phyloP scores from a whole-genome alignment of 169 alveolate species.

The Eimeria necatrix region DNA sequence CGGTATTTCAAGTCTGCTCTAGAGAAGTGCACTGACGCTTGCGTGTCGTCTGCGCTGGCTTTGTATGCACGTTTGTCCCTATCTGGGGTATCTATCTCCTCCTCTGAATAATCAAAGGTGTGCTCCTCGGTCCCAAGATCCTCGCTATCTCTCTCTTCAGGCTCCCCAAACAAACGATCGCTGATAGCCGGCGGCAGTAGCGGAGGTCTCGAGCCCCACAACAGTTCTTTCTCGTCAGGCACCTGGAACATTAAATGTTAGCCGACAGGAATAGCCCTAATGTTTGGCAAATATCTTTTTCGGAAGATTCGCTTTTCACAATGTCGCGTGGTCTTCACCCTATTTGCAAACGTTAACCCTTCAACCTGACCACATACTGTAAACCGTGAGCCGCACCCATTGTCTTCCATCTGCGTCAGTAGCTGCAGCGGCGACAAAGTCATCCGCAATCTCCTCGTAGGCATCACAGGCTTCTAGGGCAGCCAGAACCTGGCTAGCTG shows the following conservation, averaged over 20 bases:
- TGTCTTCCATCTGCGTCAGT: background rate
- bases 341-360: background rate
- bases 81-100: background rate
- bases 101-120: background rate
- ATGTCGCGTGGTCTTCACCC: too few relatives aligned
- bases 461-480: constrained; percentile 36
- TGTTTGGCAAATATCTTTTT: background rate
- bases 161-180: background rate
- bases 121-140: background rate
- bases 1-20: background rate
- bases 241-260: background rate
- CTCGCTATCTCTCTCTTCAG: background rate
- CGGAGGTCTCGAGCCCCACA: constrained; percentile 40
- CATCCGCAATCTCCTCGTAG: constrained; percentile 45
- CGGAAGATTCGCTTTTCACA: too few relatives aligned
- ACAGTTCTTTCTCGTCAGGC: constrained; percentile 28
- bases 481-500: constrained; percentile 34
- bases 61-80: background rate
- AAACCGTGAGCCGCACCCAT: constrained; percentile 2
- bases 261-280: too few relatives aligned
- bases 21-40: background rate
- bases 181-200: background rate
- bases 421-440: background rate
- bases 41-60: background rate
- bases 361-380: constrained; percentile 7